Percentiles rank a stretch among this genome's conserved stretches.
Conservation (phyloP, 2,329 filamentous ascomycete species). For the Exserohilum rostratum region DNA sequence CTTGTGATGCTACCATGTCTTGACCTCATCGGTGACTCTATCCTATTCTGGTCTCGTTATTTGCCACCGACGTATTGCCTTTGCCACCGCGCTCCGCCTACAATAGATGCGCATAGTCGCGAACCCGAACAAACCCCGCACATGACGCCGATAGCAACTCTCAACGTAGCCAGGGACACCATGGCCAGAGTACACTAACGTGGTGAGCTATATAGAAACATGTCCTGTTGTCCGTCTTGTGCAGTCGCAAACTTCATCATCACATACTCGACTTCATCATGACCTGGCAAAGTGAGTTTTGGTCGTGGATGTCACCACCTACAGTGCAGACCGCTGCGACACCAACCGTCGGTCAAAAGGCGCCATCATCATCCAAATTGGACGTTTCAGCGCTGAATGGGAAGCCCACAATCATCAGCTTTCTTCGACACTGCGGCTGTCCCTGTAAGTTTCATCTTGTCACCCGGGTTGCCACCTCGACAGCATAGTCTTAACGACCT, state of each 20-base stretch:
- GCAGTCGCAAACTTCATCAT: too few relatives aligned
- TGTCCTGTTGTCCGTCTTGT: neutral
- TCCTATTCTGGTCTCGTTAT: too few relatives aligned
- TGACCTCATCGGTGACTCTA: too few relatives aligned
- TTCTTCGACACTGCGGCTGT: slow-evolving; percentile 75
- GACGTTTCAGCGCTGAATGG: slow-evolving; percentile 56
- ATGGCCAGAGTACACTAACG: neutral
- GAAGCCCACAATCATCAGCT: slow-evolving; percentile 67
- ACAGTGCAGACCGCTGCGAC: slow-evolving; percentile 44
- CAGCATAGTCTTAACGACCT: slow-evolving; percentile 4
- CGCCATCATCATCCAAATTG: slow-evolving; percentile 62
- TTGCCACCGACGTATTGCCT: neutral
- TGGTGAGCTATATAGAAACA: neutral
- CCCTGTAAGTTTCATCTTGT: slow-evolving; percentile 61
- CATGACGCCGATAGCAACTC: neutral
- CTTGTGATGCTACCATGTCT: slow-evolving; percentile 5
- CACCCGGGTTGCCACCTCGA: neutral
- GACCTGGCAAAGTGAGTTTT: slow-evolving; percentile 50
- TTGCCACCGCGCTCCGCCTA: neutral
- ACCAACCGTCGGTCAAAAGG: slow-evolving; percentile 61
- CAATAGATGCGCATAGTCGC: neutral
- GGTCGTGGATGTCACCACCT: slow-evolving; percentile 51
- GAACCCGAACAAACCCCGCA: neutral
- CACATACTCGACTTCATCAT: slow-evolving; percentile 22
- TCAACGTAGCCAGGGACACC: neutral